Evolutionary conservation across 208 protist genomes (phyloP).

Genomic region (Pavlovales sp.): DNA sequence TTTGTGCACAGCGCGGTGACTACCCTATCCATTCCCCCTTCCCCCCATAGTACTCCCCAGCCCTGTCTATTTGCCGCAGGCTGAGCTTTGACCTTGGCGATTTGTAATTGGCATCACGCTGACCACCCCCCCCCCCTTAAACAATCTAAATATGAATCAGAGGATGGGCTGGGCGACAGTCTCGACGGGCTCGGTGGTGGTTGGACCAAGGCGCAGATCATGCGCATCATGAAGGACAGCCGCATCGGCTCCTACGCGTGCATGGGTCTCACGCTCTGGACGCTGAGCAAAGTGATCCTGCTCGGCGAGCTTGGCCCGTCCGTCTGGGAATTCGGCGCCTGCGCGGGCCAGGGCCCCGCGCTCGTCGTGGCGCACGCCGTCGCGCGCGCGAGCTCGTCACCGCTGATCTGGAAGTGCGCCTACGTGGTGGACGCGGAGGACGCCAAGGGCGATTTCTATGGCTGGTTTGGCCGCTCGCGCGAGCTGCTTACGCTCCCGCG

Average conservation of each 20-base stretch:
- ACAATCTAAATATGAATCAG: neutral
- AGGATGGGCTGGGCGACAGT: no score
- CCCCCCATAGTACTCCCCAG: no score
- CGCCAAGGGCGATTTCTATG: constrained; percentile 36
- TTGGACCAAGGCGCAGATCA: constrained; percentile 16
- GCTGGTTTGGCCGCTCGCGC: constrained; percentile 31
- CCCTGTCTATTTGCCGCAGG: no score
- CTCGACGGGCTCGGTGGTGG: neutral
- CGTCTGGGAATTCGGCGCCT: constrained; percentile 11
- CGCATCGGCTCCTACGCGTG: constrained; percentile 29
- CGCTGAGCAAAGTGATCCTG: neutral
- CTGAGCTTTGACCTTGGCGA: no score
- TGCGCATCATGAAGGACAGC: constrained; percentile 42
- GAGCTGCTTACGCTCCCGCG: constrained; percentile 24
- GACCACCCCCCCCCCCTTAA: no score
- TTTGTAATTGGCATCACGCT: no score
- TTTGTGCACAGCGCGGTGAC: neutral
- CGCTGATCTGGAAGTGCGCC: constrained; percentile 1
- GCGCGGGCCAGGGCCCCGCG: constrained; percentile 2
- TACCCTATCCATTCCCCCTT: neutral
- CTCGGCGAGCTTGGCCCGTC: neutral
- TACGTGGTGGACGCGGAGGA: constrained; percentile 39
- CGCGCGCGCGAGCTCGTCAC: constrained; percentile 7
- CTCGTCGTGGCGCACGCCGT: constrained; percentile 8
- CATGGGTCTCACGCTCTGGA: constrained; percentile 12